Evolutionary conservation across 208 protist species (phyloP), one percentile per base, ranked within the genome.

Genomic region (Trypanosomatidae sp.): DNA sequence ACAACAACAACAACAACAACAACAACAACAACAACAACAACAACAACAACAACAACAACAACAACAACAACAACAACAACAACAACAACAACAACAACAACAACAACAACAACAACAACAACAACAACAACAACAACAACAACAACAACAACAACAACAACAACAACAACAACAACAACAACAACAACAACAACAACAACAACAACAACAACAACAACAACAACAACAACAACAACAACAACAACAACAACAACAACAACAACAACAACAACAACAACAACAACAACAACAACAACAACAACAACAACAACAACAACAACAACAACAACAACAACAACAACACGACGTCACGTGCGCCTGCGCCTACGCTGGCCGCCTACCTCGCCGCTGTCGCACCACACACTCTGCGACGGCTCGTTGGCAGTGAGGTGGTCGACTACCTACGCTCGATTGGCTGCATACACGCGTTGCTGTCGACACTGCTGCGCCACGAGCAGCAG

Each of bases 301-400:
- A 16, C 51, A 70, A 43, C 30, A 53, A 19, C 28, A 50, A 23
- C 47, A 45, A 50, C 21, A 50, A 48, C 33, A 50, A 21, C 48
- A 48, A 30, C 43, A 53, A 30, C 47, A 35, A 35, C 30, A 35
- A n/a, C 30, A 15, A 35, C 30, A 35, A n/a, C n/a, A n/a, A 35
- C 30, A 15, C n/a, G n/a, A n/a, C n/a, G n/a, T n/a, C n/a, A n/a
- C n/a, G n/a, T n/a, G n/a, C n/a, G n/a, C n/a, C n/a, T n/a, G n/a
- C n/a, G n/a, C n/a, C n/a, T n/a, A 66, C 71, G 46, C 44, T 77
- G 43, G 61, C 53, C 43, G 71, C 81, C 27, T 21, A 74, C 18
- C 58, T 86, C 10, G 62, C 71, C 0, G 52, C 61, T 10, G 35
- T 86, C 8, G 71, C 53, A 26, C 71, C 76, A 15, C 15, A 38